Base-by-base conservation (phyloP, 176 grass and related monocot species). In the Oryza rufipogon region DNA sequence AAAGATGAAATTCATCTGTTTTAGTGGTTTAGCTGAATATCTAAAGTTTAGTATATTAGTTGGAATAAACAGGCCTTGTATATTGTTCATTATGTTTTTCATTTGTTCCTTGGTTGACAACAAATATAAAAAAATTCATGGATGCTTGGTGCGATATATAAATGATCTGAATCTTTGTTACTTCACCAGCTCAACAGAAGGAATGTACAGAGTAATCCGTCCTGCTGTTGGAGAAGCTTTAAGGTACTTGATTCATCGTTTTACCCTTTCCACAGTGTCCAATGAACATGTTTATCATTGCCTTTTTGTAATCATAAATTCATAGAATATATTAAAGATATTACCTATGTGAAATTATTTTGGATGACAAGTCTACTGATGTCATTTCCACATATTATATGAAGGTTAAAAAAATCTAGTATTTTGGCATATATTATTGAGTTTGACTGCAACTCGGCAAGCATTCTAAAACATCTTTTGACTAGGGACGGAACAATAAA, bases 141-240 rank as follows among this genome's bases (percentile, higher is more conserved):
- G 77, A 78, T 78, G 66, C 2, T 66, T 88, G 23, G 68, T 56
- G 46, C 56, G 25, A 32, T 61, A 22, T 61, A 81, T 30, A 46
- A 69, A 69, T 60, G 74, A 54, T 20, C 54, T 34, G 23, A 17
- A 39, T 66, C 30, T 28, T 79, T 77, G 54, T 23, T 90, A 70
- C 41, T 80, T 34, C 51, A 79, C 70, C 92, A 97, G 92, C 42
- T 95, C 92, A 76, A 87, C 72, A 64, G 85, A 92, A 83, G 92
- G 96, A 68, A 80, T 91, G 58, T 98, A 91, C 87, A 98, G 86
- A 86, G 78, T 98, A 82, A 87, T 95, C 84, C 92, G 96, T 22
- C 96, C 96, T 76, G 92, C 91, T 61, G 83, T 98, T 22, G 96
- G 96, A 34, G 96, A 93, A 87, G 91, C 96, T 77, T 82, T 86